Base-by-base conservation (phyloP, 805 yeast species). In the Sugiyamaella chiloensis region DNA sequence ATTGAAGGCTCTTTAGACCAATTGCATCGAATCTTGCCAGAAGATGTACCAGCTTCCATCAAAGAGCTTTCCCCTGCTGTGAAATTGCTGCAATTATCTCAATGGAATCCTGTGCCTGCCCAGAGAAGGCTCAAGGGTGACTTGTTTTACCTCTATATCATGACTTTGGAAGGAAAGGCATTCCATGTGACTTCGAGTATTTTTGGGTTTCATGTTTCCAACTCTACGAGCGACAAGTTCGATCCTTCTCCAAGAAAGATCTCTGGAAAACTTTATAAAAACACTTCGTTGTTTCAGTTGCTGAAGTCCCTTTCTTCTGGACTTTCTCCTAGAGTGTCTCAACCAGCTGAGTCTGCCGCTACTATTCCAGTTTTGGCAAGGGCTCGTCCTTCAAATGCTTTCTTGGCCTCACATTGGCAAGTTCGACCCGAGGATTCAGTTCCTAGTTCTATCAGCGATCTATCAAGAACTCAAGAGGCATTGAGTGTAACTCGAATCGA, bases 31-130 rank as follows among this genome's bases (percentile, higher is more conserved):
- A 50, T 59, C 19, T 20, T 29, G 35, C 11, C 9, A 7, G 44
- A 40, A n/a, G 17, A 23, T n/a, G 21, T 30, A 8, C 46, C 46
- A 5, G n/a, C 35, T 14, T 14, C 35, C 19, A 24, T 19, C 5
- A 31, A 30, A 16, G 42, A 16, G 12, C 32, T 24, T 16, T 19
- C 37, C 6, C 62, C 71, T n/a, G 65, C 66, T 8, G 70, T 79
- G 14, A 72, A 75, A 46, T 85, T 91, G 6, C 67, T 93, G 52
- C 77, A 73, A 45, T 63, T 88, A 42, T 86, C 96, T 11, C 78
- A 79, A 46, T 91, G 96, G 93, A 83, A 86, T 54, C 96, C 97
- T 3, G 88, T 88, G 11, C 83, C 91, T 24, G 71, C 83, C 14
- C 68, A 72, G 44, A 79, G 76, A 61, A 76, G 71, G 56, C 55